Evolutionary conservation across 164 flowering plant species (phyloP).

Genomic region (Cinnamomum micranthum): DNA sequence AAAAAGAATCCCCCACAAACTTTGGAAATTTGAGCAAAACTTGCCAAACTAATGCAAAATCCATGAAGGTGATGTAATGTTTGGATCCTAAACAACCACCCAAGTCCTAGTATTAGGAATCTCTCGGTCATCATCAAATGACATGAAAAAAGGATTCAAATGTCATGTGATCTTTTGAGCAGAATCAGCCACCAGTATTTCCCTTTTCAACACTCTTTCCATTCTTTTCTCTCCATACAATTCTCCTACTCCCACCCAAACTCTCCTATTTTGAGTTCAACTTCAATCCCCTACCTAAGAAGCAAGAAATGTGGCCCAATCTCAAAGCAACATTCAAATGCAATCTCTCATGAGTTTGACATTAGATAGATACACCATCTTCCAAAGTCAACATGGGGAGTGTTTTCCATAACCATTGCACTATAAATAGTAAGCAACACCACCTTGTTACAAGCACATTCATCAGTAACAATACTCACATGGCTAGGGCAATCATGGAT

Average conservation of each 20-base stretch:
- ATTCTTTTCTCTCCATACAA: neutral
- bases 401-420: neutral
- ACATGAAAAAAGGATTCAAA: too few species aligned
- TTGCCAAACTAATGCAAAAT: too few species aligned
- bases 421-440: neutral
- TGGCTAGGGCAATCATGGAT: conserved; percentile 1
- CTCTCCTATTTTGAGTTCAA: neutral
- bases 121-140: too few species aligned
- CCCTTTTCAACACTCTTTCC: neutral
- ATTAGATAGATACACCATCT: too few species aligned
- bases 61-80: too few species aligned
- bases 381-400: neutral
- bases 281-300: neutral
- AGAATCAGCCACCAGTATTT: too few species aligned
- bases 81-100: too few species aligned
- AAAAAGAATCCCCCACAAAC: too few species aligned
- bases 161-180: too few species aligned
- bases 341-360: neutral
- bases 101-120: too few species aligned
- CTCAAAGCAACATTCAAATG: too few species aligned
- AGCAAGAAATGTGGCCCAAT: neutral
- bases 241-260: neutral
- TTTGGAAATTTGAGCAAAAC: too few species aligned
- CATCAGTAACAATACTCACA: neutral
- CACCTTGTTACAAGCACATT: neutral